phyloP scores from a whole-genome alignment of 108 stramenopile species.

The Bacterosira constricta region DNA sequence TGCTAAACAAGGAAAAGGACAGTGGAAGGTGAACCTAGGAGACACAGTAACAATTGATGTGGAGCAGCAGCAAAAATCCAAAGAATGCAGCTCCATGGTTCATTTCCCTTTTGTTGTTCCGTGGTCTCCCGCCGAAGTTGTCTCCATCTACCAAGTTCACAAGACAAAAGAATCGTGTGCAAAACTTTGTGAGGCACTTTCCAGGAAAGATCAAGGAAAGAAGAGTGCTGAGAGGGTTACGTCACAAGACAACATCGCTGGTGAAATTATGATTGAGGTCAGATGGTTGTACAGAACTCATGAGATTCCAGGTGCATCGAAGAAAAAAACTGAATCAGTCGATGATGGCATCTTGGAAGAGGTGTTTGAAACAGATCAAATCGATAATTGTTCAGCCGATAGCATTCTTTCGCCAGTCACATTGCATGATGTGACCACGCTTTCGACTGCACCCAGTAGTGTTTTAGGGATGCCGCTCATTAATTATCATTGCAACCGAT shows the following conservation, averaged over 20 bases:
- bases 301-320: slow-evolving; percentile 58
- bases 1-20: not conserved
- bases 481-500: slow-evolving; percentile 67
- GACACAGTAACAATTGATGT: slow-evolving; percentile 63
- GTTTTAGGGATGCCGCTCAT: slow-evolving; percentile 53
- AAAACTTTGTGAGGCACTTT: slow-evolving; percentile 29
- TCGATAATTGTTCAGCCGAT: slow-evolving; percentile 50
- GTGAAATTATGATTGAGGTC: slow-evolving; percentile 56
- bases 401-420: slow-evolving; percentile 58
- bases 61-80: slow-evolving; percentile 50
- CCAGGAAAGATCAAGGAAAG: not conserved
- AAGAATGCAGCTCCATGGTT: slow-evolving; percentile 5
- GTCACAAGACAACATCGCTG: not conserved
- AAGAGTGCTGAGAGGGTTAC: not conserved
- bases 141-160: slow-evolving; percentile 54
- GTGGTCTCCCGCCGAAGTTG: slow-evolving; percentile 66
- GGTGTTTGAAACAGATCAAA: slow-evolving; percentile 83
- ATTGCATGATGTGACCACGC: slow-evolving; percentile 21
- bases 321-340: slow-evolving; percentile 6
- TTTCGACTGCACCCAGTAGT: not conserved
- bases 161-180: slow-evolving; percentile 31
- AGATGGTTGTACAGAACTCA: slow-evolving; percentile 74
- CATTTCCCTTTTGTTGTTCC: slow-evolving; percentile 56
- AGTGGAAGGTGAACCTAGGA: slow-evolving; percentile 61
- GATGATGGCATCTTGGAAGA: slow-evolving; percentile 47